Evolutionary conservation across 345 rosid species (phyloP), one percentile per base, ranked within the genome.

Genomic region (Eucalyptus victrix): DNA sequence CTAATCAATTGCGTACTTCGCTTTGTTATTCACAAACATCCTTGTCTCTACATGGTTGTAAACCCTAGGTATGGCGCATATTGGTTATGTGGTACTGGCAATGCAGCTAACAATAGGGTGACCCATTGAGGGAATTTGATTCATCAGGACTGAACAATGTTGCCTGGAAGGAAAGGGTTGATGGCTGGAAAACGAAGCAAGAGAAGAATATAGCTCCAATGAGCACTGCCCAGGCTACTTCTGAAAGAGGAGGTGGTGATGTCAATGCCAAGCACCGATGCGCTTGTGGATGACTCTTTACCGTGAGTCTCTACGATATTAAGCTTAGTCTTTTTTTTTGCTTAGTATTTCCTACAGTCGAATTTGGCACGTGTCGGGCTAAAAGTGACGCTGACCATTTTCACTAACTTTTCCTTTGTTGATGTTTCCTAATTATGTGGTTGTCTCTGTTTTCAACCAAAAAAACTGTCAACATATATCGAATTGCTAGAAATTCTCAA

Each of bases 181-280:
- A 98, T 91, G 98, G 98, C 88, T 98, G 98, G 99, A 98, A 95
- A 90, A 94, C 95, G 97, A 98, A 96, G 94, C 98, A 95, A 90
- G 98, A 98, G 88, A 98, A 97, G 92, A 96, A 93, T 90, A 95
- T 90, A 60, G 91, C 89, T 90, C 97, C 98, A 72, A 92, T 96
- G 95, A 97, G 95, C 91, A 94, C 95, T 88, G 94, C 93, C 60
- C 97, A 92, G 90, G 95, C 97, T 90, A 91, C 97, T 90, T 98
- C 98, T 87, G 97, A 97, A 91, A 96, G 99, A 90, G 98, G 98
- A 87, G 95, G 92, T 24, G 99, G 94, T 90, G 98, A 97, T 92
- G 95, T 95, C 90, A 99, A 97, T 91, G 97, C 96, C 83, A 94
- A 94, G 95, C 94, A 95, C 98, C 23, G 98, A 98, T 91, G 93